Evolutionary conservation across 495 filamentous ascomycete species (phyloP), one percentile per base, ranked within the genome.

Genomic region (Viridothelium virens): DNA sequence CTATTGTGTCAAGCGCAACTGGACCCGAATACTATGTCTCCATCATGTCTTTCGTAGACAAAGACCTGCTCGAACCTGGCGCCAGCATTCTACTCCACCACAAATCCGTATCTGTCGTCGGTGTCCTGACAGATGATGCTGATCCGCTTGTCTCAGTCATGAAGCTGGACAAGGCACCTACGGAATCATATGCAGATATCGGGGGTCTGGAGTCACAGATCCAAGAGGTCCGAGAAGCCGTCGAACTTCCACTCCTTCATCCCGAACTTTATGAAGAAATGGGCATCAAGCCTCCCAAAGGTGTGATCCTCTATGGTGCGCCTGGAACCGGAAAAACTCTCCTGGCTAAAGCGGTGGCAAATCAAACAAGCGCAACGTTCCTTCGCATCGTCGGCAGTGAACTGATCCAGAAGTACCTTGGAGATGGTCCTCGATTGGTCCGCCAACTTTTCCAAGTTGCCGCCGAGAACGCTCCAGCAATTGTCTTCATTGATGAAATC

Each of bases 21-120:
- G 94, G 94, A 0, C 95, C 94, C 2, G 94, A 99, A 76, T 99
- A 97, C 81, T 99, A 99, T 76, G 94, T 99, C 67, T 96, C 92
- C 63, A 99, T 99, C 83, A 99, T 99, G 94, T 97, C 93, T 48
- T 99, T 99, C 72, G 94, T 99, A 47, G 94, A 99, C 81, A 99
- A 99, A 79, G 94, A 99, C 73, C 84, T 99, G 11, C 85, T 99
- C 16, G 94, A 99, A 77, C 94, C 94, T 4, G 94, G 94, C 63
- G 92, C 94, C 18, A 96, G 91, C 73, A 93, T 99, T 66, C 81
- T 99, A 38, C 81, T 99, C 59, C 94, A 99, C 73, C 94, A 99
- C 78, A 99, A 99, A 79, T 91, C 89, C 25, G 95, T 97, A 39
- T 96, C 92, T 10, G 96, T 99, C 62, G 94, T 99, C 56, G 94